Percentiles rank a stretch among this genome's conserved stretches.
Conservation (phyloP, 495 filamentous ascomycete genomes). For the Podospora appendiculata region DNA sequence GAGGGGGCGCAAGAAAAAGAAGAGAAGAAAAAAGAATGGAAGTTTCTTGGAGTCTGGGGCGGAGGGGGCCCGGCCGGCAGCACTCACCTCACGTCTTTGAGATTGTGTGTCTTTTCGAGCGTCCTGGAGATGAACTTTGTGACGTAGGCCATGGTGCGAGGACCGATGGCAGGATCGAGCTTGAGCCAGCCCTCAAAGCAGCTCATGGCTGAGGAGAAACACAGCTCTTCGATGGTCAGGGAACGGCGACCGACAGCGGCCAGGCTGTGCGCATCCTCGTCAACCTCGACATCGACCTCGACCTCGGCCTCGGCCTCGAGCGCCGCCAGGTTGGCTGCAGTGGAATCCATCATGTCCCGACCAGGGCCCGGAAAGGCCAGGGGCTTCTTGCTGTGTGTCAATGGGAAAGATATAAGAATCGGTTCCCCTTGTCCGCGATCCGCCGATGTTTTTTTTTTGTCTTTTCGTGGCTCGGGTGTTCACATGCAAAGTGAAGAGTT, state of each 20-base stretch:
- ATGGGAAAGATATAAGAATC: too few relatives aligned
- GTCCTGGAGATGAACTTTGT: conserved; percentile 44
- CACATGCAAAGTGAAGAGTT: too few relatives aligned
- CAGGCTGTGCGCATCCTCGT: not conserved
- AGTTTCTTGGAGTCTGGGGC: not conserved
- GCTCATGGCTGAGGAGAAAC: conserved; percentile 44
- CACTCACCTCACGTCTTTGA: conserved; percentile 46
- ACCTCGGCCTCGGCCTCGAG: not conserved
- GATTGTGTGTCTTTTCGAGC: conserved; percentile 43
- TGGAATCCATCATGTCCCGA: too few relatives aligned
- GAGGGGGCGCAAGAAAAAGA: conserved; percentile 2
- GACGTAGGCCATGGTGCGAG: conserved; percentile 39
- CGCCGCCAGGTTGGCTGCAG: too few relatives aligned
- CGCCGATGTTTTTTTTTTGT: too few relatives aligned
- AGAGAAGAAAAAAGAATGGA: conserved; percentile 8
- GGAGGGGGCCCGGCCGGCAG: not conserved
- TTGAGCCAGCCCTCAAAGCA: conserved; percentile 49
- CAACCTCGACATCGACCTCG: not conserved
- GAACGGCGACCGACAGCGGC: conserved; percentile 2
- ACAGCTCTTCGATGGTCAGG: conserved; percentile 43
- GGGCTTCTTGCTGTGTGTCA: too few relatives aligned
- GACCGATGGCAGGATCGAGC: conserved; percentile 38
- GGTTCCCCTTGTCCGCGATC: too few relatives aligned
- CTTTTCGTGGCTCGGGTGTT: too few relatives aligned
- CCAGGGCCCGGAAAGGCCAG: too few relatives aligned